Evolutionary conservation across 2,329 filamentous ascomycete genomes (phyloP), one percentile per base, ranked within the genome.

Genomic region (Lasiodiplodia hormozganensis): DNA sequence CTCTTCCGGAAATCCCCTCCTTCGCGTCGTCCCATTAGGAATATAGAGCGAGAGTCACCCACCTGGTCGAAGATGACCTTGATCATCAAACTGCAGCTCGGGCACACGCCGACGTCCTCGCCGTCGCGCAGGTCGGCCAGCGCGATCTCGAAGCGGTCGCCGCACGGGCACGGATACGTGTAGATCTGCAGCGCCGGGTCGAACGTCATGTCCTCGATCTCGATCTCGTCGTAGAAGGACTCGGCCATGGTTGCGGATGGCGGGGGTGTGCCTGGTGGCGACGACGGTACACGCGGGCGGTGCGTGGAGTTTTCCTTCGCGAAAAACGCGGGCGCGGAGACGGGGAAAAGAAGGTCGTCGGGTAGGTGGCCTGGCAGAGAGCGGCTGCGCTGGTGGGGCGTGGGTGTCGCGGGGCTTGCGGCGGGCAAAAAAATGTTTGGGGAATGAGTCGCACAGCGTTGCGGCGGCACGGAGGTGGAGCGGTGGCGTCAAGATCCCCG

Each of bases 11-110:
- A 4, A 51, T 5, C 2, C 0, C 18, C 47, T n/a, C 28, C 2
- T 34, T 4, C 47, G 3, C 43, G 1, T 34, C 21, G 2, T n/a
- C 51, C 36, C 23, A 1, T n/a, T 25, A 4, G 8, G 11, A 18
- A 25, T 14, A n/a, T 1, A 14, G 3, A 40, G 16, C 18, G 8
- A 3, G 8, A n/a, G 6, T 2, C n/a, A 47, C 53, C 74, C 80
- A 96, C 93, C 77, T 88, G 80, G 72, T 98, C 96, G 74, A 94
- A 99, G 57, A 99, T 96, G 16, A 99, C 94, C 69, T 91, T 84
- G 68, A 99, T 97, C 93, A 97, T 97, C 74, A 99, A 83, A 80
- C 94, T 97, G 81, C 96, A 99, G 78, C 94, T 97, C 25, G 96
- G 96, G 76, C 96, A 99, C 12, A 98, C 92, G n/a, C 92, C 96